Evolutionary conservation across 1,139 yeast species (phyloP), one percentile per base, ranked within the genome.

Genomic region (Sugiyamaella grinbergsii): DNA sequence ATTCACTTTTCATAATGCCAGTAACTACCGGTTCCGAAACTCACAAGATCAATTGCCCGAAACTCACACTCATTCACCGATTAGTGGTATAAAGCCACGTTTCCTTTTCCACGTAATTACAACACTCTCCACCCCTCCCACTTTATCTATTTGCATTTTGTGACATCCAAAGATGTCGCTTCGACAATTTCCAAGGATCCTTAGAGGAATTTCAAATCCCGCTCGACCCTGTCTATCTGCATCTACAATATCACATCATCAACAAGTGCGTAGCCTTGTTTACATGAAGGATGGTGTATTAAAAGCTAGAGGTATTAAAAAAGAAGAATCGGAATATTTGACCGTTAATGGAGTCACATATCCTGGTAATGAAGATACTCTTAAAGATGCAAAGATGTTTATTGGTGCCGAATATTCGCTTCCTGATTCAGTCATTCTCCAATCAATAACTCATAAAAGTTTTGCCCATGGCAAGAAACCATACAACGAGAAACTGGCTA

Each of bases 401-500:
- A 71, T 85, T 42, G 77, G 82, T 20, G 78, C 79, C 53, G 79
- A 79, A 23, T 72, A 64, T 58, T 51, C 58, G 20, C 63, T 78
- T 33, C 68, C 74, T 5, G 71, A 76, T 23, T 61, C 66, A 18
- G 61, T 86, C 54, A 74, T 85, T 33, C 72, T 89, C 55, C 97
- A 91, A 71, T 82, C 86, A 31, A 72, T 90, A 62, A 90, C 97
- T 10, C 97, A 91, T 71, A 91, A 91, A 71, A 87, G 96, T 37
- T 91, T 90, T 75, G 95, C 95, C 6, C 94, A 88, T 70, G 97
- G 96, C 13, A 75, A 80, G 55, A 82, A 83, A 62, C 96, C 97
- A 16, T 88, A 85, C 69, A 91, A 91, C 69, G 96, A 89, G 65
- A 86, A 85, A 67, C 74, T 91, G 62, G 77, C 88, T 22, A 78